A percentile compares a stretch with the other conserved stretches of the same genome.
Evolutionary conservation across 2,329 filamentous ascomycete genomes (phyloP).

Genomic region (Fusarium xylarioides): DNA sequence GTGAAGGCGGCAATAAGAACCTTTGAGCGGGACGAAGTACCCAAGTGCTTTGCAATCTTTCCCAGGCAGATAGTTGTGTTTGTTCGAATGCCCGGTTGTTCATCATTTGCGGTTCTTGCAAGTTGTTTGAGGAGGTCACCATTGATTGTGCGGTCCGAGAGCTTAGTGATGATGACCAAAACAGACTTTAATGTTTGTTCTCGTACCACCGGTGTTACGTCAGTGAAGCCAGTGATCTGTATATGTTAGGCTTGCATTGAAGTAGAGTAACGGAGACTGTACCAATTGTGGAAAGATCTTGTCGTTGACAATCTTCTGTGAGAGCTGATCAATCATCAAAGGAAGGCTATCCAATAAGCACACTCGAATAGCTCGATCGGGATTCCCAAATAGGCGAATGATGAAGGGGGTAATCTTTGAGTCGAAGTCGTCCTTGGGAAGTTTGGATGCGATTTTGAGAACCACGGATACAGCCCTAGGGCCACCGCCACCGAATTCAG

Average conservation of each 20-base stretch:
- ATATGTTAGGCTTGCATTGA: slow-evolving; percentile 37
- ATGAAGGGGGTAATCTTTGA: slow-evolving; percentile 84
- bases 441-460: slow-evolving; percentile 88
- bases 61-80: slow-evolving; percentile 98
- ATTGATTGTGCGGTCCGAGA: slow-evolving; percentile 92
- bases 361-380: slow-evolving; percentile 90
- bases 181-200: slow-evolving; percentile 98
- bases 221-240: slow-evolving; percentile 92
- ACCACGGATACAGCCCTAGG: slow-evolving; percentile 89
- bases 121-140: slow-evolving; percentile 90
- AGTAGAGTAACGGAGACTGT: slow-evolving; percentile 33
- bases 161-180: slow-evolving; percentile 83
- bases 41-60: slow-evolving; percentile 92
- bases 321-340: slow-evolving; percentile 87
- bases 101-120: slow-evolving; percentile 96
- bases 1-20: slow-evolving; percentile 93
- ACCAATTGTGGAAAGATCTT: slow-evolving; percentile 97
- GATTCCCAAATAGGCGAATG: slow-evolving; percentile 86
- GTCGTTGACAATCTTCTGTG: slow-evolving; percentile 90
- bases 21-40: slow-evolving; percentile 80
- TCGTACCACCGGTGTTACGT: slow-evolving; percentile 87
- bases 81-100: slow-evolving; percentile 95
- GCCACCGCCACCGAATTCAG: slow-evolving; percentile 97
- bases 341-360: slow-evolving; percentile 90
- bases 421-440: slow-evolving; percentile 91